Percentiles rank a stretch among this genome's conserved stretches.
These are phyloP conservation scores for Lactuca sativa DNA, from an alignment of 129 eudicot species.

Conservation along the genomic window DNA sequence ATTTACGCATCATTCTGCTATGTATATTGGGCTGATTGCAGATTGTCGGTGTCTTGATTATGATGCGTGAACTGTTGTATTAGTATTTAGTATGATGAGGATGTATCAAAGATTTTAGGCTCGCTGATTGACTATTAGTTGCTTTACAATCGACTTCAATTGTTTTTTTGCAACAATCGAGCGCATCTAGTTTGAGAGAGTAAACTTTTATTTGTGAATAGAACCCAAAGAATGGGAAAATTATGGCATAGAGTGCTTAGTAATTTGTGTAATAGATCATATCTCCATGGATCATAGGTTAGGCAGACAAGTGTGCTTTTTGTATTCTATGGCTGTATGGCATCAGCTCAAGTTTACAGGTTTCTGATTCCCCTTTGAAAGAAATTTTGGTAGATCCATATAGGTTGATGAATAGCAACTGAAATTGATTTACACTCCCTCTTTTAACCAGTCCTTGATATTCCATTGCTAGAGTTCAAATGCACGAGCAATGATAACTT, in stretches of 20 bases:
- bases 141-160: neutral
- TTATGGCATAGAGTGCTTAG: conserved; percentile 3
- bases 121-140: neutral
- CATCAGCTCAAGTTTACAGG: too few species aligned
- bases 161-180: neutral
- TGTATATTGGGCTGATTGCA: neutral
- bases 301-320: neutral
- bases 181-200: neutral
- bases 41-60: neutral
- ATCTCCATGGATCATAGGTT: conserved; percentile 1
- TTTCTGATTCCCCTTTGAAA: too few species aligned
- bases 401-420: neutral
- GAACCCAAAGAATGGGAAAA: neutral
- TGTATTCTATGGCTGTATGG: too few species aligned
- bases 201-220: neutral
- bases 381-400: neutral
- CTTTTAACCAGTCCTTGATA: neutral
- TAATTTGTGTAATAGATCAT: neutral
- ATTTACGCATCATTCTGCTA: neutral
- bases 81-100: neutral
- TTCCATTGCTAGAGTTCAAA: neutral
- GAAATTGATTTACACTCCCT: neutral
- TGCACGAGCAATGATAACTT: neutral
- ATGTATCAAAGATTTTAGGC: neutral
- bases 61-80: conserved; percentile 1